Conservation (phyloP, 441 rosid species). For the Adansonia gregorii region DNA sequence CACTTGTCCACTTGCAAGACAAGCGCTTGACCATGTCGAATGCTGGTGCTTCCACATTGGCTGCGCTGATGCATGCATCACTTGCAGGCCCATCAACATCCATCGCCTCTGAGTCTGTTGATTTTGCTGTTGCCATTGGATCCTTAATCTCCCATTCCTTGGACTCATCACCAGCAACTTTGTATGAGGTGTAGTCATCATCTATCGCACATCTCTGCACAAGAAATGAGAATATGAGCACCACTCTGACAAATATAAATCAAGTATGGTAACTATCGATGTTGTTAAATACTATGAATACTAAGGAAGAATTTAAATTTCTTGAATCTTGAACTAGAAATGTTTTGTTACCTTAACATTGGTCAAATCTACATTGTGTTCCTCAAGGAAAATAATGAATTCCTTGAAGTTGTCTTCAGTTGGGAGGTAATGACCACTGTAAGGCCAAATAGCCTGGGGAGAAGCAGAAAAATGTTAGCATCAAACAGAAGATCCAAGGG, state of each 20-base stretch:
- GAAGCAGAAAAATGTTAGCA: background rate
- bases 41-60: conserved; percentile 34
- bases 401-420: conserved; percentile 52
- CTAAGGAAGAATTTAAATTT: too few relatives aligned
- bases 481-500: background rate
- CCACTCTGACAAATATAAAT: background rate
- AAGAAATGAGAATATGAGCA: background rate
- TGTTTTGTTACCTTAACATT: conserved; percentile 53
- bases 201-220: conserved; percentile 64
- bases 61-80: conserved; percentile 16
- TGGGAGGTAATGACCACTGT: conserved; percentile 76
- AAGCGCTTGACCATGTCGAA: conserved; percentile 49
- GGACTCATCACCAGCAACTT: conserved; percentile 28
- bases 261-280: background rate
- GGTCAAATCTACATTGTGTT: conserved; percentile 58
- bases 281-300: background rate
- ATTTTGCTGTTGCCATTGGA: background rate
- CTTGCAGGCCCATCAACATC: conserved; percentile 22
- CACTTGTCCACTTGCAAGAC: conserved; percentile 78
- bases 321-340: background rate
- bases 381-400: conserved; percentile 57
- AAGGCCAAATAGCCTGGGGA: conserved; percentile 66
- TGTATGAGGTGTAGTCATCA: conserved; percentile 53
- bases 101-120: conserved; percentile 16
- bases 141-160: conserved; percentile 23